A percentile compares a stretch with the other conserved stretches of the same genome.
phyloP scores from a whole-genome alignment of 2,329 filamentous ascomycete genomes.

The Magnaporthiopsis rhizophila region DNA sequence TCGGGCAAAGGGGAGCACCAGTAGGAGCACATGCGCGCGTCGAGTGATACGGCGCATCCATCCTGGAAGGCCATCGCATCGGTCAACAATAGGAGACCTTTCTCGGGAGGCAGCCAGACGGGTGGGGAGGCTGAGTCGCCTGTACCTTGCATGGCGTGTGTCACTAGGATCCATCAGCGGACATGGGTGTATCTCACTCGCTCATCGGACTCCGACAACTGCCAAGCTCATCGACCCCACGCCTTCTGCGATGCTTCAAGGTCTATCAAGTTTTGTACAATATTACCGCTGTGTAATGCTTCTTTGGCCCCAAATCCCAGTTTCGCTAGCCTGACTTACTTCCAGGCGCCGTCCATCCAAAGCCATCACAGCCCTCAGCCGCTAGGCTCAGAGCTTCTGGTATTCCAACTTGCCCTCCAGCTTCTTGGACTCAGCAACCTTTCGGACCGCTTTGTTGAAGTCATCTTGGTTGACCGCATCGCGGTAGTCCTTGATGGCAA shows the following conservation, averaged over 20 bases:
- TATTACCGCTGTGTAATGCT: slow-evolving; percentile 12
- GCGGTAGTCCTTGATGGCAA: slow-evolving; percentile 96
- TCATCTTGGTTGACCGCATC: slow-evolving; percentile 97
- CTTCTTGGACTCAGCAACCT: slow-evolving; percentile 97
- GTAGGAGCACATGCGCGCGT: too few relatives aligned
- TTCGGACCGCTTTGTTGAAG: slow-evolving; percentile 98
- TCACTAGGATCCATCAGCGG: background rate
- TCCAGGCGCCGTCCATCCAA: background rate
- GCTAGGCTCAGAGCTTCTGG: slow-evolving; percentile 67
- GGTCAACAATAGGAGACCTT: background rate
- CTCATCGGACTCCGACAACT: background rate
- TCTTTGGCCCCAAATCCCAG: background rate
- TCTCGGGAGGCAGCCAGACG: background rate
- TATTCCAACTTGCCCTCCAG: slow-evolving; percentile 97
- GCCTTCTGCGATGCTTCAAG: background rate
- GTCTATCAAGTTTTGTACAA: slow-evolving; percentile 12
- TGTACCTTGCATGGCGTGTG: background rate
- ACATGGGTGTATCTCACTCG: background rate
- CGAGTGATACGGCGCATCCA: too few relatives aligned
- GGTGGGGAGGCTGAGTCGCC: background rate
- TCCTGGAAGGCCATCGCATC: background rate
- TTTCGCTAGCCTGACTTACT: background rate
- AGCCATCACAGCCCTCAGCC: background rate
- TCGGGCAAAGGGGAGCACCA: background rate
- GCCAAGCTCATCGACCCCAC: background rate